Conservation (phyloP, 2,329 filamentous ascomycete species). For the Celoporthe dispersa region DNA sequence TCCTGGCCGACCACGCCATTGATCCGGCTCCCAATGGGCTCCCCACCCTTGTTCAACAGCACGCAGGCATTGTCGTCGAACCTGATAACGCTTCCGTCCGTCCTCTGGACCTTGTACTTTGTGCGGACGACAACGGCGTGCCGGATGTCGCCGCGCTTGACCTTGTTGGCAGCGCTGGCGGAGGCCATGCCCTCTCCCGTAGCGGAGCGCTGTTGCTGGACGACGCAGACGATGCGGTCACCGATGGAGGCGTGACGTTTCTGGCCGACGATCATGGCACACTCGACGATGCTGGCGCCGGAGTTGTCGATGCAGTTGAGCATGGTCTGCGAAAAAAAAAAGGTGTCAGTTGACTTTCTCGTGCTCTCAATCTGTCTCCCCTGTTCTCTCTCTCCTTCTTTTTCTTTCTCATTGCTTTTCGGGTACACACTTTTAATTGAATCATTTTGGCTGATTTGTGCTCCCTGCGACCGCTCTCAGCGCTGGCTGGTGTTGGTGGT, state of each 20-base stretch:
- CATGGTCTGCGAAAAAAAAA: constrained; percentile 69
- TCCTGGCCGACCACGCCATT: constrained; percentile 91
- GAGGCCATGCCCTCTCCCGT: constrained; percentile 70
- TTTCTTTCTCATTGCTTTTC: neutral
- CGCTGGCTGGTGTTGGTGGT: constrained; percentile 12
- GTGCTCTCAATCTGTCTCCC: neutral
- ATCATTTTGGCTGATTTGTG: constrained; percentile 70
- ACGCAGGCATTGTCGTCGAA: constrained; percentile 99
- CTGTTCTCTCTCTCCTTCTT: neutral
- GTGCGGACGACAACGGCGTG: constrained; percentile 96
- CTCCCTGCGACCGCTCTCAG: constrained; percentile 29
- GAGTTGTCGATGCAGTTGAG: constrained; percentile 99
- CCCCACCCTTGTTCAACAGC: constrained; percentile 93
- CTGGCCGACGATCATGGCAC: constrained; percentile 88
- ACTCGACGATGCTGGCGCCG: constrained; percentile 95
- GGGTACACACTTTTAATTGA: constrained; percentile 73
- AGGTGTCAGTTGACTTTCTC: neutral
- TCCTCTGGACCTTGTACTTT: constrained; percentile 81
- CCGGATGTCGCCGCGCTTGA: constrained; percentile 93
- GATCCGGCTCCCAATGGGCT: constrained; percentile 90
- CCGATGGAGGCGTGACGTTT: constrained; percentile 88
- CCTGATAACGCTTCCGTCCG: constrained; percentile 85
- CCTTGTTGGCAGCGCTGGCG: constrained; percentile 81
- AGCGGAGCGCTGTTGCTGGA: constrained; percentile 91
- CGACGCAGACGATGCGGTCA: constrained; percentile 95